These are phyloP conservation scores for Gaertneriomyces sp. DNA, from an alignment of 192 early-diverging fungal genomes.

Conservation along the genomic window DNA sequence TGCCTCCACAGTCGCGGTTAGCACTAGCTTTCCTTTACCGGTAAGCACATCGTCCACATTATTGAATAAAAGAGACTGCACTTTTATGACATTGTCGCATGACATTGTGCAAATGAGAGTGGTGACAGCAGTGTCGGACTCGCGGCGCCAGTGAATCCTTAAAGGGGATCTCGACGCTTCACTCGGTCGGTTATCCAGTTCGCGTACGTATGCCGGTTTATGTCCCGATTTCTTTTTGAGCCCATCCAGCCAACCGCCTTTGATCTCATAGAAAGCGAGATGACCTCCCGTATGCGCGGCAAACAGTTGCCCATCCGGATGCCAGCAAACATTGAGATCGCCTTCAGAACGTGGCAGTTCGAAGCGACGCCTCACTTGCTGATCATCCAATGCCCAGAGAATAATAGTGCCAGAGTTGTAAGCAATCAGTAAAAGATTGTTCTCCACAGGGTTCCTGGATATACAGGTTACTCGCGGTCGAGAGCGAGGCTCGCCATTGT, in stretches of 20 bases:
- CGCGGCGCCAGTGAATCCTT: too few species aligned
- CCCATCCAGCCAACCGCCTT: conserved; percentile 25
- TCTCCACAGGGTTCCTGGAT: conserved; percentile 48
- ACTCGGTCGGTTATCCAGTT: too few species aligned
- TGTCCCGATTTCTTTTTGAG: conserved; percentile 4
- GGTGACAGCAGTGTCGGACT: too few species aligned
- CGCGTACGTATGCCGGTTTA: not conserved
- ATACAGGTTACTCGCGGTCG: conserved; percentile 35
- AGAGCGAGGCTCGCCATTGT: not conserved
- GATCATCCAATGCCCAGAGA: conserved; percentile 51
- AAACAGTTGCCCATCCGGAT: conserved; percentile 46
- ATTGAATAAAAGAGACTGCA: too few species aligned
- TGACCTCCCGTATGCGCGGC: conserved; percentile 42
- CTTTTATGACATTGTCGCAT: too few species aligned
- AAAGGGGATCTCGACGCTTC: too few species aligned
- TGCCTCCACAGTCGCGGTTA: too few species aligned
- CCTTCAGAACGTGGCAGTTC: conserved; percentile 8
- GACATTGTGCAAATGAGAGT: too few species aligned
- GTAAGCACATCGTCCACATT: too few species aligned
- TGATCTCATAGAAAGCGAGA: conserved; percentile 47
- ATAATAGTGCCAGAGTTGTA: conserved; percentile 42
- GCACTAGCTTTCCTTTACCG: too few species aligned
- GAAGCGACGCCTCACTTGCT: conserved; percentile 20
- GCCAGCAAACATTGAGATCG: conserved; percentile 42
- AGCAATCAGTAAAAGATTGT: conserved; percentile 51